These are phyloP conservation scores for Setomelanomma holmii DNA, from an alignment of 2,329 filamentous ascomycete genomes.

Conservation along the genomic window DNA sequence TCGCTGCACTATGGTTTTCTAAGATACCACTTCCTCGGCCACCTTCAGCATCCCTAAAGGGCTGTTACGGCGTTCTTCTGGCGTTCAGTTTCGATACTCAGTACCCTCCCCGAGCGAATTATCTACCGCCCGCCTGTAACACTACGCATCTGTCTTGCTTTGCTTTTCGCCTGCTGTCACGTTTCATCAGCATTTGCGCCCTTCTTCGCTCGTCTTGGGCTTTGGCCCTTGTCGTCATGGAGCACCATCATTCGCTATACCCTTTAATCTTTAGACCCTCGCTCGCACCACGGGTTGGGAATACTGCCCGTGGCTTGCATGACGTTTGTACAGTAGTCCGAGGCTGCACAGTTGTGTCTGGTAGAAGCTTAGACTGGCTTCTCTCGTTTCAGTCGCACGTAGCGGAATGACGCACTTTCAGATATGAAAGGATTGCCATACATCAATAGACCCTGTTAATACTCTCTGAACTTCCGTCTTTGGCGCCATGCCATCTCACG, in stretches of 20 bases:
- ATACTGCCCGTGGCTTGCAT: slow-evolving; percentile 28
- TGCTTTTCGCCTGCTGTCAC: slow-evolving; percentile 5
- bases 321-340: slow-evolving; percentile 46
- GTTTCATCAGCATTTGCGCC: slow-evolving; percentile 16
- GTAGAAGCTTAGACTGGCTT: slow-evolving; percentile 13
- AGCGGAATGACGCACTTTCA: slow-evolving; percentile 34
- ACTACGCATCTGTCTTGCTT: slow-evolving; percentile 32
- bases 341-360: slow-evolving; percentile 15
- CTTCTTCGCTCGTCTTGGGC: slow-evolving; percentile 26
- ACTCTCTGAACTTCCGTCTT: not conserved
- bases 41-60: slow-evolving; percentile 10
- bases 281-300: slow-evolving; percentile 30
- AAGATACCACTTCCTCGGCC: slow-evolving; percentile 29
- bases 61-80: slow-evolving; percentile 26
- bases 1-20: slow-evolving; percentile 35
- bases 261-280: slow-evolving; percentile 49
- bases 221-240: slow-evolving; percentile 26
- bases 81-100: slow-evolving; percentile 32
- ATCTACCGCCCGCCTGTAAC: slow-evolving; percentile 37
- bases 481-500: slow-evolving; percentile 7
- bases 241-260: slow-evolving; percentile 45
- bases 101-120: slow-evolving; percentile 35
- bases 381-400: slow-evolving; percentile 20
- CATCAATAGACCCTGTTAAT: slow-evolving; percentile 30
- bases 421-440: slow-evolving; percentile 23